Evolutionary conservation across 305 asterid genomes (phyloP).

Genomic region (Solanum hybrid): DNA sequence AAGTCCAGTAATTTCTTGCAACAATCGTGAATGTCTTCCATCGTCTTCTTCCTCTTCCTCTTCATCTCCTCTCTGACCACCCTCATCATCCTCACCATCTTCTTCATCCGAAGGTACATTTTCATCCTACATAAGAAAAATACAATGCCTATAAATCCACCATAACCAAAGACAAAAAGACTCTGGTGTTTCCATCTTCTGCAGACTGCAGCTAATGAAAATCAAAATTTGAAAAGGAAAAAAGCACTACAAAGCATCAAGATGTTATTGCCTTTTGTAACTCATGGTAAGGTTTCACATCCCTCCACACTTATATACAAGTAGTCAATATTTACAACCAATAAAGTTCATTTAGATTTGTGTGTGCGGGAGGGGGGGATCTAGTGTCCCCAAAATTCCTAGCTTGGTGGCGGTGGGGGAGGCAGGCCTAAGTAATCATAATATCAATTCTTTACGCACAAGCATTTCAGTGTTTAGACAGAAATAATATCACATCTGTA

Average conservation of each 20-base stretch:
- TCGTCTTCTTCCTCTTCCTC: constrained; percentile 32
- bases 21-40: constrained; percentile 59
- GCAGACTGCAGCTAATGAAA: neutral
- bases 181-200: no score
- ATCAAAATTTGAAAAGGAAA: neutral
- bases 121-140: constrained; percentile 44
- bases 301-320: neutral
- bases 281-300: neutral
- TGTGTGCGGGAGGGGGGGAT: neutral
- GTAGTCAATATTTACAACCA: neutral
- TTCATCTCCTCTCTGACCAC: constrained; percentile 23
- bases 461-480: no score
- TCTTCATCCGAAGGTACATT: constrained; percentile 59
- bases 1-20: constrained; percentile 76
- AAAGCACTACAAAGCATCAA: neutral
- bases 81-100: constrained; percentile 41
- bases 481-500: no score
- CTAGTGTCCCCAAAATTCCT: neutral
- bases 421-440: no score
- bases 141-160: neutral
- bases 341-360: neutral
- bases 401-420: no score
- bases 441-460: no score
- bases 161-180: neutral
- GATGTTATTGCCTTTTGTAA: neutral